Evolutionary conservation across 1,284 basidiomycete species (phyloP), one percentile per base, ranked within the genome.

Genomic region (Inonotus obliquus): DNA sequence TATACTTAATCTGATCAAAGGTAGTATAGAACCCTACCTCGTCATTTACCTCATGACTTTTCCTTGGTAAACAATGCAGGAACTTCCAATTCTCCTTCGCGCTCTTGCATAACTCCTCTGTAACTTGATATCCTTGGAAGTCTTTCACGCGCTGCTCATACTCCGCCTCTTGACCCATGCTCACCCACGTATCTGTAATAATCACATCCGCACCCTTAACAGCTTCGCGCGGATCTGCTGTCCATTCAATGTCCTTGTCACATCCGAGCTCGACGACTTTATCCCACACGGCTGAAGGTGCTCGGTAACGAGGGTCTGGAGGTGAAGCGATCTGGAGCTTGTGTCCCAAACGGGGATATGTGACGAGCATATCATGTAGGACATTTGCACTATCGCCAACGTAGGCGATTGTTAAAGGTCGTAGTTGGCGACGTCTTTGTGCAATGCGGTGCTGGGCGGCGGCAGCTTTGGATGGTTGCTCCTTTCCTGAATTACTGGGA

Each of bases 81-180:
- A 99, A 98, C 74, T 91, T 89, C 96, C 96, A 98, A 70, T 94
- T 79, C 2, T 85, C 82, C 7, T 89, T 91, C 2, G 91, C 91
- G 57, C 84, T 81, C 27, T 77, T 75, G 72, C 92, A 94, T 45
- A 96, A 80, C 57, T 81, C 73, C 72, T 98, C 94, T 0, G 96
- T 98, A 52, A 99, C 87, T 72, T 98, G 97, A 76, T 95, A 99
- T 1, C 96, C 96, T 9, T 82, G 68, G 75, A 99, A 99, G 64
- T 94, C 95, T 59, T 85, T 78, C 54, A 98, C 75, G 37, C 96
- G 87, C 69, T 94, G 86, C n/a, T 79, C 89, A 69, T 96, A 95
- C 73, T 98, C 94, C 1, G 87, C 89, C 75, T 99, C 97, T 76
- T 98, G 95, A 29, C 96, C 97, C 96, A 99, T 99, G 3, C 94